Percentiles rank a stretch among this genome's conserved stretches.
These are phyloP conservation scores for Phialophora expanda DNA, from an alignment of 2,329 filamentous ascomycete genomes.

Conservation along the genomic window DNA sequence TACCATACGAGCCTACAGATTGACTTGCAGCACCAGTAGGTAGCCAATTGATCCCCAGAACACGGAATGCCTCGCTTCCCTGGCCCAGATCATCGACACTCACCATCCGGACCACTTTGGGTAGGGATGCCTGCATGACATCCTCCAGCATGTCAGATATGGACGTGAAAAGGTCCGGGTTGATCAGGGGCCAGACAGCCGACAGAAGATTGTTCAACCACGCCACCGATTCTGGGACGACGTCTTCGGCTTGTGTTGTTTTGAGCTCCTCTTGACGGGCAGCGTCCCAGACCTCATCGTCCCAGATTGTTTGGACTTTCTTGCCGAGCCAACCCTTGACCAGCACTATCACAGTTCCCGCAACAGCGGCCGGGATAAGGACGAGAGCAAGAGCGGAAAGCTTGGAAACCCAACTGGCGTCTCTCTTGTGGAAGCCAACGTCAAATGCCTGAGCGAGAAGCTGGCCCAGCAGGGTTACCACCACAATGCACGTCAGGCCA, in stretches of 20 bases:
- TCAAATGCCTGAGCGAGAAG: conserved; percentile 20
- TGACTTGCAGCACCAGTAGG: conserved; percentile 71
- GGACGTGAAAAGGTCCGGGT: conserved; percentile 73
- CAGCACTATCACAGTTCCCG: conserved; percentile 46
- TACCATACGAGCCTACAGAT: conserved; percentile 64
- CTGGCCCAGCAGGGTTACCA: conserved; percentile 30
- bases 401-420: conserved; percentile 13
- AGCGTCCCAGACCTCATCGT: conserved; percentile 73
- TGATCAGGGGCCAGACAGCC: conserved; percentile 75
- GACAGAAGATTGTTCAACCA: conserved; percentile 74
- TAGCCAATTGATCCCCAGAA: conserved; percentile 74
- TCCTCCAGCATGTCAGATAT: conserved; percentile 75
- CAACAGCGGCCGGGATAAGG: conserved; percentile 25
- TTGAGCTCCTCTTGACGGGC: conserved; percentile 55
- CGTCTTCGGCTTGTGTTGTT: conserved; percentile 40
- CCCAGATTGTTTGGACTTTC: conserved; percentile 66
- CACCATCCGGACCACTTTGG: conserved; percentile 73
- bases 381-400: conserved; percentile 5
- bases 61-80: conserved; percentile 71
- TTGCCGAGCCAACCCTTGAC: conserved; percentile 66
- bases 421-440: conserved; percentile 13
- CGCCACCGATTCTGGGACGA: conserved; percentile 67
- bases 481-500: conserved; percentile 39
- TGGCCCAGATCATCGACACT: conserved; percentile 77
- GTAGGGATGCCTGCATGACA: conserved; percentile 78